Conservation (phyloP, 164 flowering plant genomes). For the Dillenia turbinata region DNA sequence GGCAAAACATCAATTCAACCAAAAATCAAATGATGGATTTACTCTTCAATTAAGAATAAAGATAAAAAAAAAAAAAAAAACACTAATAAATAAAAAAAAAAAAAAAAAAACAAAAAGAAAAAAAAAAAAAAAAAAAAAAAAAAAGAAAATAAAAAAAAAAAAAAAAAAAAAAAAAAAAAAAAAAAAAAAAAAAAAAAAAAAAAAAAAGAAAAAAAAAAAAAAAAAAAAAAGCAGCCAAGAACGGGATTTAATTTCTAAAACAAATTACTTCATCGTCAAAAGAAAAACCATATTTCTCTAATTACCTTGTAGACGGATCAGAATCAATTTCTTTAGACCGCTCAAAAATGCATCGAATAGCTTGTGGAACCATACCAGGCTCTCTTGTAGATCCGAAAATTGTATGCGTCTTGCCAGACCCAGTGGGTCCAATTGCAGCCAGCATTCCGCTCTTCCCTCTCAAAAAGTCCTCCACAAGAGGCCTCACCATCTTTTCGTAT, state of each 20-base stretch:
- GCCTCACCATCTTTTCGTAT: constrained; percentile 56
- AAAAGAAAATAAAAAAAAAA: no score
- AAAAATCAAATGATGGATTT: no score
- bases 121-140: no score
- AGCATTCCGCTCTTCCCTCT: constrained; percentile 77
- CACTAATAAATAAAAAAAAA: not conserved
- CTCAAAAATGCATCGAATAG: constrained; percentile 48
- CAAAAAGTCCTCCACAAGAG: constrained; percentile 73
- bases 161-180: no score
- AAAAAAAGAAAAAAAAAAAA: no score
- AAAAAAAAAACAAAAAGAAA: not conserved
- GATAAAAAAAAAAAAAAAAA: no score
- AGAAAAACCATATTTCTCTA: not conserved
- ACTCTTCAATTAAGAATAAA: no score
- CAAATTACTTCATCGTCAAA: no score
- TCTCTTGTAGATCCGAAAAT: constrained; percentile 68
- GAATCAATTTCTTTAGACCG: constrained; percentile 5
- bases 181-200: no score
- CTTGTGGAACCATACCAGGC: constrained; percentile 77
- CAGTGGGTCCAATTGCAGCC: constrained; percentile 85
- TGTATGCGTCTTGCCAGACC: constrained; percentile 93
- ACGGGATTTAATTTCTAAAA: no score
- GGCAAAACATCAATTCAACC: no score
- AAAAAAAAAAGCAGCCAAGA: no score
- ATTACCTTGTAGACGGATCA: constrained; percentile 31